Base-by-base conservation (phyloP, 179 eudicot genomes). In the Heliamphora pulchella region DNA sequence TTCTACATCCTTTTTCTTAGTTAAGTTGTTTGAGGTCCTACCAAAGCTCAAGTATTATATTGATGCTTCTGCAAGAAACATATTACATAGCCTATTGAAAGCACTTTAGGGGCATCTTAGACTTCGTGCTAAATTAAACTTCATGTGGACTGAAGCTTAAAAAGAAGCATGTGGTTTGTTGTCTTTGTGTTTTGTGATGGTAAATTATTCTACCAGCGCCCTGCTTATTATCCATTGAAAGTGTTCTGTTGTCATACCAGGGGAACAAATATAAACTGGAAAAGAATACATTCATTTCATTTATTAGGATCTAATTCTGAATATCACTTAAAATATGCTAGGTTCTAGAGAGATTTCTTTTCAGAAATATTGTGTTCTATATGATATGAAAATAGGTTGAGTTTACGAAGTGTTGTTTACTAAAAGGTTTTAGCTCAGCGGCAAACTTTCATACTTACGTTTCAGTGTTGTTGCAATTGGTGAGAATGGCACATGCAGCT, bases 41-140 rank as follows among this genome's bases (percentile, higher is more conserved):
- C 47, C 18, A 13, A 64, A 48, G 80, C 46, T 46, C 70, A 64
- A 48, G 72, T 47, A 47, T 77, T 17, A 15, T 64, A 13, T 63
- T 77, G 71, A 71, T 71, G 75, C 58, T 48, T 71, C 13, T 47
- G 41, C 55, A 47, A 50, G 58, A 48, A 48, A 71, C 41, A 47
- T 6, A 48, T 31, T 31, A 31, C 31, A 31, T 31, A 31, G 31
- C 22, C 58, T 71, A 8, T 48, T 71, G 39, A n/a, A 50, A 48
- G 53, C 50, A 69, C 44, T 43, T 13, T 43, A 14, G 73, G 53
- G n/a, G 8, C 73, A 8, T 46, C 48, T 69, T 44, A 67, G 43
- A 43, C 51, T 69, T 69, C 5, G 73, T 31, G 47, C 47, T 14
- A 43, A 43, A 15, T 43, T 5, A 61, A 61, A 61, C 15, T 31